Evolutionary conservation across 306 rosid species (phyloP), one percentile per base, ranked within the genome.

Genomic region (Erythrophleum fordii): DNA sequence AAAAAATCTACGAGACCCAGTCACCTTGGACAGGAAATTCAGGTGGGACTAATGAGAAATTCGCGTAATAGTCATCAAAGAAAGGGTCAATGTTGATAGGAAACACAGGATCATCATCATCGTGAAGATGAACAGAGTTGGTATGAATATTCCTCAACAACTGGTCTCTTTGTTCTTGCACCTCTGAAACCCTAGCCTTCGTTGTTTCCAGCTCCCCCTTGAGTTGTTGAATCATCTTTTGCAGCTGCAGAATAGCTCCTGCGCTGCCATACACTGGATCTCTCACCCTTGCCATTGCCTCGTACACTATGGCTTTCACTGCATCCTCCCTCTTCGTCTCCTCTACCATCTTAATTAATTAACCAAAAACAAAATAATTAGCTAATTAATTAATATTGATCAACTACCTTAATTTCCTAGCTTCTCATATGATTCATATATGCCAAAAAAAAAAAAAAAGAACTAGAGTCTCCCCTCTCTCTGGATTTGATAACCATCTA

Each of bases 201-300:
- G 73, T 78, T 3, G 60, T 46, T 48, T 83, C 73, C 14, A 83
- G 25, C 52, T 83, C 51, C 5, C 22, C 42, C 23, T 74, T 73
- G 42, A 78, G 42, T 16, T 83, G 60, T 11, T 67, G 4, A 20
- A 83, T 67, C 81, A 73, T 78, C 69, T 83, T 46, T 13, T 83
- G 86, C 14, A 83, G 55, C 25, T 68, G 73, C 3, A 46, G 60
- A 11, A 83, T 73, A 1, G 73, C 72, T 22, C 86, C 86, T 18
- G 83, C 75, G 23, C 86, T 78, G 31, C 86, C 86, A 67, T 83
- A 83, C 61, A 83, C 83, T 2, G 83, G 83, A 61, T 83, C 83
- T 69, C 86, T 73, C n/a, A 83, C 51, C 72, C 86, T 73, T 42
- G 83, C 76, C 52, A 11, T 73, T 0, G 86, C 86, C 73, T 83